Conservation (phyloP, 495 filamentous ascomycete genomes). For the Hyaloscypha variabilis region DNA sequence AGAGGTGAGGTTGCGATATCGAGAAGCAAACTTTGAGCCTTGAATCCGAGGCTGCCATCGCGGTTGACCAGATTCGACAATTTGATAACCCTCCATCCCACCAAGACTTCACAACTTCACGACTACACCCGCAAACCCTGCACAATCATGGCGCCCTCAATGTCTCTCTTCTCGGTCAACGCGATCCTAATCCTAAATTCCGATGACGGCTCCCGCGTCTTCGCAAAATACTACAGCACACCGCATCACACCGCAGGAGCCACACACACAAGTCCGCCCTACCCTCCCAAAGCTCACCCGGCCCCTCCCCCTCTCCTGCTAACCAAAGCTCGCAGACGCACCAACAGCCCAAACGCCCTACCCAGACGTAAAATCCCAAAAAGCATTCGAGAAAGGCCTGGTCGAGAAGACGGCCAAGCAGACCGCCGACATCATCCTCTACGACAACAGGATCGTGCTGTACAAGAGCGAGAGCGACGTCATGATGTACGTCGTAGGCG, state of each 20-base stretch:
- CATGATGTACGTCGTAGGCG: constrained; percentile 93
- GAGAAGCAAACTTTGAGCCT: not conserved
- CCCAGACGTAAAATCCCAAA: constrained; percentile 87
- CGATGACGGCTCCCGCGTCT: constrained; percentile 86
- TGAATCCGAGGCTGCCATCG: not conserved
- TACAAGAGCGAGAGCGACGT: constrained; percentile 98
- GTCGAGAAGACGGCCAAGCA: constrained; percentile 97
- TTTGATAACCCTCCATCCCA: not conserved
- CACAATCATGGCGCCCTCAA: constrained; percentile 45
- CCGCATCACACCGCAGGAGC: constrained; percentile 62
- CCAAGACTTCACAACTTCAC: not conserved
- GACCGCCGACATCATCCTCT: constrained; percentile 91
- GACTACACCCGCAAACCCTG: not conserved
- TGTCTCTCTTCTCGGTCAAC: constrained; percentile 91
- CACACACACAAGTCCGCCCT: constrained; percentile 1
- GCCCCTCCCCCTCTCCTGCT: not conserved
- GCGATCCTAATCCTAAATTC: constrained; percentile 89
- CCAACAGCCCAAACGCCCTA: constrained; percentile 67
- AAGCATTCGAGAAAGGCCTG: constrained; percentile 93
- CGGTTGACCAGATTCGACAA: constrained; percentile 4
- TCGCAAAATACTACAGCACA: constrained; percentile 92
- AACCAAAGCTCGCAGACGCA: constrained; percentile 7
- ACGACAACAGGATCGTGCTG: constrained; percentile 91
- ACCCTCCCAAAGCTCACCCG: constrained; percentile 11
- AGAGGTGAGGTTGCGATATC: not conserved